A percentile compares a stretch with the other conserved stretches of the same genome.
Evolutionary conservation across 768 basidiomycete genomes (phyloP).

Genomic region (Phlegmacium glaucopus): DNA sequence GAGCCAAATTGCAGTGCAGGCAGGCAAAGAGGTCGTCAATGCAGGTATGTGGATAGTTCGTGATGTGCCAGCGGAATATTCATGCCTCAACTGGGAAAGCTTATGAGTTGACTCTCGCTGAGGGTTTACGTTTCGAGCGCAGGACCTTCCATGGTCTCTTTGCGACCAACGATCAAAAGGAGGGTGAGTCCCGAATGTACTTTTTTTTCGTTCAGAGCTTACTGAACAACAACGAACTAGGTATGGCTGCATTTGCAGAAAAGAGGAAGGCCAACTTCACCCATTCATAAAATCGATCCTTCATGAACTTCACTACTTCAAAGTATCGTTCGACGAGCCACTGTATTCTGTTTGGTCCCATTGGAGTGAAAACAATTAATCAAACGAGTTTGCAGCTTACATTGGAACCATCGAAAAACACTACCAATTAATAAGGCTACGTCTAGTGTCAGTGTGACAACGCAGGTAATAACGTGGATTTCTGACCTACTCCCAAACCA

Average conservation of each 20-base stretch:
- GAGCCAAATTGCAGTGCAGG: slow-evolving; percentile 78
- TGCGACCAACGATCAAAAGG: slow-evolving; percentile 93
- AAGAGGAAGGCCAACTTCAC: slow-evolving; percentile 88
- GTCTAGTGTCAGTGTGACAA: neutral
- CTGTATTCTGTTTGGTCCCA: neutral
- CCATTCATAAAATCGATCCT: slow-evolving; percentile 36
- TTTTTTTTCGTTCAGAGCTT: slow-evolving; percentile 3
- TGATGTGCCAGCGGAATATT: neutral
- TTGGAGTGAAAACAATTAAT: neutral
- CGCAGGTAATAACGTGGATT: neutral
- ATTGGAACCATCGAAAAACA: slow-evolving; percentile 34
- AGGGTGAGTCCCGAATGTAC: slow-evolving; percentile 52
- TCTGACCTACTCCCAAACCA: slow-evolving; percentile 59
- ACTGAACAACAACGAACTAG: slow-evolving; percentile 35
- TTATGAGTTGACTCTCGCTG: slow-evolving; percentile 73
- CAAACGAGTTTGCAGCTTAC: slow-evolving; percentile 1
- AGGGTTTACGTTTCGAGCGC: slow-evolving; percentile 86
- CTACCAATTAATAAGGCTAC: slow-evolving; percentile 35
- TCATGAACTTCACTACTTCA: too few species aligned
- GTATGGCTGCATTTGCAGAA: slow-evolving; percentile 93
- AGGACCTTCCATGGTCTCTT: slow-evolving; percentile 90
- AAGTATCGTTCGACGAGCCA: neutral
- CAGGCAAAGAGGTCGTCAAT: slow-evolving; percentile 93
- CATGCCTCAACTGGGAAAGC: slow-evolving; percentile 38
- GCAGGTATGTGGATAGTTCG: slow-evolving; percentile 46